phyloP scores from a whole-genome alignment of 345 rosid genomes.

The Balakata baccata region DNA sequence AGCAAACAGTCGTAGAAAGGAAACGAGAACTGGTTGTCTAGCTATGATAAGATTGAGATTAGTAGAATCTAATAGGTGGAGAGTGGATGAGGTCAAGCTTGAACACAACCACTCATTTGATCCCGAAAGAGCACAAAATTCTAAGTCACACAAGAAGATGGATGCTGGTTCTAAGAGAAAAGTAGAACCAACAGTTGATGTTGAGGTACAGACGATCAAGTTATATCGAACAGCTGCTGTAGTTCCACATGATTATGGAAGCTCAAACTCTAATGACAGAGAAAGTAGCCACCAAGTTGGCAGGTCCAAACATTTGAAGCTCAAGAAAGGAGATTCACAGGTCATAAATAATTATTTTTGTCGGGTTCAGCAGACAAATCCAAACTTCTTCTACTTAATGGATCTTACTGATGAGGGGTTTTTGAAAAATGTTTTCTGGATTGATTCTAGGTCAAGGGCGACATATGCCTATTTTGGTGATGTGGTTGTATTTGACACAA shows the following conservation, averaged over 20 bases:
- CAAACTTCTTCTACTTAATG: constrained; percentile 63
- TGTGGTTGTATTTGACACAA: constrained; percentile 52
- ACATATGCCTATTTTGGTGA: constrained; percentile 56
- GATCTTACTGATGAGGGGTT: constrained; percentile 67
- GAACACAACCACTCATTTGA: constrained; percentile 29
- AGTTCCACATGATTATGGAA: constrained; percentile 46
- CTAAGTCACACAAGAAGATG: constrained; percentile 40
- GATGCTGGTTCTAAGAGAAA: constrained; percentile 49
- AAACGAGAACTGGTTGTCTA: constrained; percentile 30
- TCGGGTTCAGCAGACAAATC: constrained; percentile 64
- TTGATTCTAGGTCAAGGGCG: constrained; percentile 55
- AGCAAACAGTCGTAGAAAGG: constrained; percentile 24
- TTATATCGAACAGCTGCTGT: constrained; percentile 54
- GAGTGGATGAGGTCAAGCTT: constrained; percentile 29
- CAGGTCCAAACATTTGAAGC: constrained; percentile 42
- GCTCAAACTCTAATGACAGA: constrained; percentile 29
- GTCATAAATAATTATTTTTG: constrained; percentile 57
- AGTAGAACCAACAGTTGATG: constrained; percentile 42
- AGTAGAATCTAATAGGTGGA: constrained; percentile 33
- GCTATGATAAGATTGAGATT: constrained; percentile 29
- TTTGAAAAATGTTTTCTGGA: constrained; percentile 63
- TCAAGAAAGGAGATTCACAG: constrained; percentile 56
- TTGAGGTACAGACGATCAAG: constrained; percentile 52
- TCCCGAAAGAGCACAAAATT: constrained; percentile 28
- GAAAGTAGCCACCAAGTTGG: constrained; percentile 25